Conservation (phyloP, 1,284 basidiomycete genomes). For the Moesziomyces antarcticus region DNA sequence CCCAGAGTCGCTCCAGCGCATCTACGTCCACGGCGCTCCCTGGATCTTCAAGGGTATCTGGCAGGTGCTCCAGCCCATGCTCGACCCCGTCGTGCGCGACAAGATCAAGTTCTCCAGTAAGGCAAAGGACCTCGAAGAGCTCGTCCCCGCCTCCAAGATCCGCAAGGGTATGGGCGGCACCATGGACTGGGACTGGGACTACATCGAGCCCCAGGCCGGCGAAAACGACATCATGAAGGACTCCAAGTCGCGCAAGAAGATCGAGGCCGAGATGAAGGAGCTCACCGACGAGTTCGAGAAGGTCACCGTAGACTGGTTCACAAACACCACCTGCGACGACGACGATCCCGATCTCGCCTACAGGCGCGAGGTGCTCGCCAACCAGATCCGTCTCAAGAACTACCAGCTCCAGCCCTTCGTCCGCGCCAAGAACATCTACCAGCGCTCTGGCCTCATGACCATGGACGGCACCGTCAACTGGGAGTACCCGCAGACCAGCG, state of each 20-base stretch:
- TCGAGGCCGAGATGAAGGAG: slow-evolving; percentile 57
- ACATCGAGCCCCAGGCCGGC: slow-evolving; percentile 63
- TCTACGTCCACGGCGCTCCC: slow-evolving; percentile 66
- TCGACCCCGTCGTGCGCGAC: slow-evolving; percentile 66
- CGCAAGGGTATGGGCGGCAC: slow-evolving; percentile 67
- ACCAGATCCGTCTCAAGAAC: slow-evolving; percentile 65
- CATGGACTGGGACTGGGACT: slow-evolving; percentile 68
- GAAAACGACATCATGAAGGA: slow-evolving; percentile 66
- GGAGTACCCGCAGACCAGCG: slow-evolving; percentile 64
- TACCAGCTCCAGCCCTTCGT: slow-evolving; percentile 62
- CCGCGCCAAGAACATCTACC: slow-evolving; percentile 64
- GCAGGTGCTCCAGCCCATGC: slow-evolving; percentile 66
- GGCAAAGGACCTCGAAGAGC: slow-evolving; percentile 62
- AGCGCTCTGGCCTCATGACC: slow-evolving; percentile 60
- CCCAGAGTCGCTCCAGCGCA: slow-evolving; percentile 67
- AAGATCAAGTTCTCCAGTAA: slow-evolving; percentile 67
- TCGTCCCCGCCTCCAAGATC: slow-evolving; percentile 57
- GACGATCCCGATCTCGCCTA: slow-evolving; percentile 49
- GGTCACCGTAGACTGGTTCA: slow-evolving; percentile 60
- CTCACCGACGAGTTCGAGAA: slow-evolving; percentile 61
- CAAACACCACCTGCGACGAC: slow-evolving; percentile 43
- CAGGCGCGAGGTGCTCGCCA: slow-evolving; percentile 59
- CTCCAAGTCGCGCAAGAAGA: slow-evolving; percentile 54
- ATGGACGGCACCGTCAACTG: slow-evolving; percentile 60
- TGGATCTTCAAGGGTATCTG: slow-evolving; percentile 68